phyloP scores from a whole-genome alignment of 768 basidiomycete genomes.

The Lyophyllum semitale region DNA sequence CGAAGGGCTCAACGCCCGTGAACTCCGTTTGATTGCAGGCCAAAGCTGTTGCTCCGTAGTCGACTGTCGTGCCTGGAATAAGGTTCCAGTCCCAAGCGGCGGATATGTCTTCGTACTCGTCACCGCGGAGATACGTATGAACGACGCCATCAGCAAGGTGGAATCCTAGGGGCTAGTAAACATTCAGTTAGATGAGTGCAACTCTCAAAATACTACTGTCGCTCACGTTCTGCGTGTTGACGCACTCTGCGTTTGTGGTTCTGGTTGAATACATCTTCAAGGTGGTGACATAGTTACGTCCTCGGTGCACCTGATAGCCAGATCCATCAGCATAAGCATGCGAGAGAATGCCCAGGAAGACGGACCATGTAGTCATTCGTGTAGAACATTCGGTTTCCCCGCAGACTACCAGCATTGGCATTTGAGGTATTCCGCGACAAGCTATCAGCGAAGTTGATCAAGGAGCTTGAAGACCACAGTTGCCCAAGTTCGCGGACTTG shows the following conservation, averaged over 20 bases:
- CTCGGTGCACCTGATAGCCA: constrained; percentile 61
- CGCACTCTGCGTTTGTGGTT: constrained; percentile 63
- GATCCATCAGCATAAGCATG: background rate
- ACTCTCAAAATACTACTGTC: background rate
- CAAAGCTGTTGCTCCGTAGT: constrained; percentile 59
- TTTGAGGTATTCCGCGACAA: constrained; percentile 34
- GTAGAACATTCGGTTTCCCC: constrained; percentile 65
- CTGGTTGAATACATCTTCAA: constrained; percentile 65
- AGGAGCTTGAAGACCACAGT: constrained; percentile 47
- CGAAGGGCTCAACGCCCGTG: constrained; percentile 55
- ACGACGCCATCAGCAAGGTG: constrained; percentile 68
- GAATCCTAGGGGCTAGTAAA: constrained; percentile 57
- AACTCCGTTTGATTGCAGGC: constrained; percentile 43
- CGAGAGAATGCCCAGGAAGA: background rate
- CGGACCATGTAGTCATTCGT: constrained; percentile 68
- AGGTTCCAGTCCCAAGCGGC: constrained; percentile 80
- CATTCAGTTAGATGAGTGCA: background rate
- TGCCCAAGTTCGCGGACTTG: constrained; percentile 50
- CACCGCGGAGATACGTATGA: constrained; percentile 63
- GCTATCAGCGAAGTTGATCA: constrained; percentile 39
- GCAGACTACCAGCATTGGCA: constrained; percentile 55
- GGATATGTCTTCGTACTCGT: constrained; percentile 74
- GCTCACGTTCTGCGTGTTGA: constrained; percentile 62
- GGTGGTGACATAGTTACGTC: constrained; percentile 58
- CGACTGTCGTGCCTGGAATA: constrained; percentile 70